Evolutionary conservation across 2,329 filamentous ascomycete genomes (phyloP), one percentile per base, ranked within the genome.

Genomic region (Trichoderma breve): DNA sequence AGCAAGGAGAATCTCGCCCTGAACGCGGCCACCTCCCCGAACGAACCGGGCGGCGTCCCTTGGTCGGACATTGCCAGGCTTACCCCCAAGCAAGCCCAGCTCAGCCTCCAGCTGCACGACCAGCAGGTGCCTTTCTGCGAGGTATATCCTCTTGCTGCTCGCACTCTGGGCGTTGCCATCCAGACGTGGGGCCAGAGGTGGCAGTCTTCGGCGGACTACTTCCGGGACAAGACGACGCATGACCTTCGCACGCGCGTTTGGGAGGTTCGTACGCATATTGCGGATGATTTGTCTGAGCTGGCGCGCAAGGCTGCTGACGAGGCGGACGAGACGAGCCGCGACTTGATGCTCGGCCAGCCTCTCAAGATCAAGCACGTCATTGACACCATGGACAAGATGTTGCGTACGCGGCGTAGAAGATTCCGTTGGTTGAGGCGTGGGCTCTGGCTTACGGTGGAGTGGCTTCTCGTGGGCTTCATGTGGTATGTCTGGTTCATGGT

Each of bases 401-500:
- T 94, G 66, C 86, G 93, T 72, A 86, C 92, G 72, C 86, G 94
- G 67, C 86, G 90, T 15, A 82, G 90, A 34, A 82, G 89, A 71
- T 89, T 96, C 78, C 86, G 93, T 70, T 94, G 93, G 90, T 81
- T 94, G 28, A 86, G 93, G 51, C 86, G 93, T 15, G 89, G 90
- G 0, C 91, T 93, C 15, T 98, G 94, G 88, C 89, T 94, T 70
- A 82, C 91, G 24, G 88, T 98, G 18, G 95, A 98, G 84, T 98
- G 94, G 94, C 84, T 90, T 64, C 86, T 98, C 21, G 90, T 98
- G 51, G 93, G 92, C 4, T 88, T 97, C 76, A 93, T 98, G 90
- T 98, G 96, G 94, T 94, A 92, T 81, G 91, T 97, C 18, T 98
- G 95, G 94, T 89, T 97, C 72, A 85, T 97, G 39, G 95, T 98